phyloP scores from a whole-genome alignment of 2,329 filamentous ascomycete genomes.

The Botrytis byssoidea region DNA sequence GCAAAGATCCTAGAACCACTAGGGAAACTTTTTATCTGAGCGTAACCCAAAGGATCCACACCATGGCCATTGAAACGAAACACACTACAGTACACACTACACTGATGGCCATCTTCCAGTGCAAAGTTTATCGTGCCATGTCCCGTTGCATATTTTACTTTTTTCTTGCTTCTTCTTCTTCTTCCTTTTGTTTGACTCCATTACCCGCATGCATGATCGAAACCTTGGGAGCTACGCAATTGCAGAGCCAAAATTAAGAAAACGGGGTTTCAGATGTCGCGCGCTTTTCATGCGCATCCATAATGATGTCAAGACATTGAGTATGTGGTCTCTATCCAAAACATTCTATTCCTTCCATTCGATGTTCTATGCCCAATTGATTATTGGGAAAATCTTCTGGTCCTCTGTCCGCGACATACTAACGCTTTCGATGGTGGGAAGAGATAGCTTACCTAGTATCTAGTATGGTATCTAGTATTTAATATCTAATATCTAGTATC shows the following conservation, averaged over 20 bases:
- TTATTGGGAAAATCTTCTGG: background rate
- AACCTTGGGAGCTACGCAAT: background rate
- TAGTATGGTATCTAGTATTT: no score
- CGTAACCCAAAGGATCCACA: background rate
- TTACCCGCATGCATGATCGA: background rate
- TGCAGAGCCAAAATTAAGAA: background rate
- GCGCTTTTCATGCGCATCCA: constrained; percentile 5
- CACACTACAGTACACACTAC: background rate
- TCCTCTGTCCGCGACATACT: background rate
- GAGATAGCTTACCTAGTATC: background rate
- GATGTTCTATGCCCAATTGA: background rate
- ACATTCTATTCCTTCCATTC: background rate
- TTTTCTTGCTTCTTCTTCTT: no score
- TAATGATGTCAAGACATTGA: background rate
- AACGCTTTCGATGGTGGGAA: background rate
- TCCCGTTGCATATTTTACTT: background rate
- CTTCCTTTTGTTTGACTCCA: background rate
- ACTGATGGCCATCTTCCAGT: background rate
- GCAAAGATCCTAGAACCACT: background rate
- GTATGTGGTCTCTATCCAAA: background rate
- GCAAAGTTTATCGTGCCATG: background rate
- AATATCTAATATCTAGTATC: no score
- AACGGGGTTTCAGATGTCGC: constrained; percentile 20
- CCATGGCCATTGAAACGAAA: background rate
- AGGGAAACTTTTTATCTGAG: background rate